phyloP scores from a whole-genome alignment of 2,329 filamentous ascomycete species.

The Venturia oleaginea region DNA sequence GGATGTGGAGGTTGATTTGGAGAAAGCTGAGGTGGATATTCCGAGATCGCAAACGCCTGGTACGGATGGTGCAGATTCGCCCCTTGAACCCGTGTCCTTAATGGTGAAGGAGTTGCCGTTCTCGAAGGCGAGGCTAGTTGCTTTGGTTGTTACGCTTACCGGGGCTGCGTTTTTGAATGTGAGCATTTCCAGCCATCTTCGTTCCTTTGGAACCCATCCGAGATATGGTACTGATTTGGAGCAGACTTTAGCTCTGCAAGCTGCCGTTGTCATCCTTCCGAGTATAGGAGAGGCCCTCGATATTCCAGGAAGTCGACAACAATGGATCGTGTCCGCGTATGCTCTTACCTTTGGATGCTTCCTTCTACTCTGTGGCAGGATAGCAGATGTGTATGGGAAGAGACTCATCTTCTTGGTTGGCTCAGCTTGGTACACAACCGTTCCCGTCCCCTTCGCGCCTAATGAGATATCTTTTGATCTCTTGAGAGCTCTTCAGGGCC shows the following conservation, averaged over 20 bases:
- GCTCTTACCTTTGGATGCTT: constrained; percentile 59
- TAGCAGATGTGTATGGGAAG: constrained; percentile 60
- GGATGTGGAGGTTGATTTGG: constrained; percentile 3
- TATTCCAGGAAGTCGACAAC: constrained; percentile 50
- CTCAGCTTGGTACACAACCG: constrained; percentile 52
- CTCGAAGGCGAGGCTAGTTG: constrained; percentile 4
- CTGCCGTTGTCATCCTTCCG: constrained; percentile 54
- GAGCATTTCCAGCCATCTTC: constrained; percentile 12
- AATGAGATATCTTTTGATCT: constrained; percentile 61
- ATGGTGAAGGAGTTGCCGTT: not conserved
- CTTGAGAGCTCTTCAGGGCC: constrained; percentile 56
- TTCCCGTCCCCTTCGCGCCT: constrained; percentile 53
- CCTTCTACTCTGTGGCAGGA: constrained; percentile 56
- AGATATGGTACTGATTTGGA: not conserved
- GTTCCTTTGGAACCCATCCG: too few species aligned
- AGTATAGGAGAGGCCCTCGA: constrained; percentile 48
- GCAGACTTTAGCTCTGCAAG: constrained; percentile 49
- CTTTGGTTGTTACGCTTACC: constrained; percentile 9
- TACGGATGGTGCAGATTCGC: not conserved
- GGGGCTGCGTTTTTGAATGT: constrained; percentile 24
- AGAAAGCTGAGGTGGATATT: not conserved
- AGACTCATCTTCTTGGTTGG: constrained; percentile 56
- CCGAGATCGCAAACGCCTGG: not conserved
- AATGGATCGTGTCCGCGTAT: constrained; percentile 61
- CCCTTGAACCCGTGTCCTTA: not conserved